These are phyloP conservation scores for Trichoderma cornu-damae DNA, from an alignment of 2,329 filamentous ascomycete species.

Conservation along the genomic window DNA sequence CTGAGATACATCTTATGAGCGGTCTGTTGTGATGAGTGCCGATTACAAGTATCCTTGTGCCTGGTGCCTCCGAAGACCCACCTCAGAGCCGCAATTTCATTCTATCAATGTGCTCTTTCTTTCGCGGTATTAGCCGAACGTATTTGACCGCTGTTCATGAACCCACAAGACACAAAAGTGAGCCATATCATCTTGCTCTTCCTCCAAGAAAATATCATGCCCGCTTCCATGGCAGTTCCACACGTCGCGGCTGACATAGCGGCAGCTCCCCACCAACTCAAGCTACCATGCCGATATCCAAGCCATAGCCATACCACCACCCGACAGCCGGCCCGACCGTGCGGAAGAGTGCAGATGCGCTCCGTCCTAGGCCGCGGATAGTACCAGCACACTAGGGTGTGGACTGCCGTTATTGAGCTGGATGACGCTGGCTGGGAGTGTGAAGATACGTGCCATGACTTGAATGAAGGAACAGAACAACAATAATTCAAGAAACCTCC, in stretches of 20 bases:
- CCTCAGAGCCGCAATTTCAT: background rate
- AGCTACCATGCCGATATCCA: constrained; percentile 43
- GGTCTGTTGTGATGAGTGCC: background rate
- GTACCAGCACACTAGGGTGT: constrained; percentile 53
- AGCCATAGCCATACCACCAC: constrained; percentile 43
- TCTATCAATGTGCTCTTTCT: too few species aligned
- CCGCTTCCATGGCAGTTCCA: constrained; percentile 54
- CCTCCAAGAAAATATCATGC: constrained; percentile 53
- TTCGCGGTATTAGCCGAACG: too few species aligned
- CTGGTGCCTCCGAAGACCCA: constrained; percentile 7
- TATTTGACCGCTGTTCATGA: too few species aligned
- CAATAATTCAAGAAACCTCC: constrained; percentile 51
- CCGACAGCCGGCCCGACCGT: constrained; percentile 39
- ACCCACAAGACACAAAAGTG: background rate
- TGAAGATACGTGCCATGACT: constrained; percentile 68
- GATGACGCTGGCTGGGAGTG: constrained; percentile 53
- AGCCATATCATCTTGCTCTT: constrained; percentile 37
- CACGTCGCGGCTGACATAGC: constrained; percentile 52
- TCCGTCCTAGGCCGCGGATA: constrained; percentile 50
- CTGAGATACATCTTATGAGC: background rate
- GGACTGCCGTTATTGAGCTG: constrained; percentile 57
- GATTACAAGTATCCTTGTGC: background rate
- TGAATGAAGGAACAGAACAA: constrained; percentile 68
- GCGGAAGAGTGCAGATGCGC: constrained; percentile 45
- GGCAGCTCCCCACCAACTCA: constrained; percentile 45